phyloP scores from a whole-genome alignment of 2,329 filamentous ascomycete genomes.

The Sporothrix protearum region DNA sequence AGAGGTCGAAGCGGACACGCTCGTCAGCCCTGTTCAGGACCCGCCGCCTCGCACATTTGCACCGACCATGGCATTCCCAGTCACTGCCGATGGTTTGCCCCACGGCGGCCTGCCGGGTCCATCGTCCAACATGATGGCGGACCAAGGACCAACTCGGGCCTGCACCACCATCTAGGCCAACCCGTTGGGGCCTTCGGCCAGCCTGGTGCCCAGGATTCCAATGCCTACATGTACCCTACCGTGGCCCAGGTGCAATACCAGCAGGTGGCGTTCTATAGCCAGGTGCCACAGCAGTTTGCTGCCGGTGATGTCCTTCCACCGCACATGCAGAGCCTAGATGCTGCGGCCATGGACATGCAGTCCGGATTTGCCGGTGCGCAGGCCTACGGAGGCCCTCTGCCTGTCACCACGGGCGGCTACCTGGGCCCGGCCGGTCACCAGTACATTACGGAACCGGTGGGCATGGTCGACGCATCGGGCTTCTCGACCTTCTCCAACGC shows the following conservation, averaged over 20 bases:
- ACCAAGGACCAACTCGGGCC: not conserved
- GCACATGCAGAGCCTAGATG: constrained; percentile 30
- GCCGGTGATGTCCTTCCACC: constrained; percentile 17
- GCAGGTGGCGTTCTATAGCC: constrained; percentile 25
- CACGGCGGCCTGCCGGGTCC: constrained; percentile 14
- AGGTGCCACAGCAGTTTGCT: constrained; percentile 21
- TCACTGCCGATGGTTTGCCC: constrained; percentile 26
- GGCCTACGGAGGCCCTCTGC: constrained; percentile 33
- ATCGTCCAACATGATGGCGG: constrained; percentile 21
- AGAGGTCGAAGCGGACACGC: constrained; percentile 55
- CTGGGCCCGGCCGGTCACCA: constrained; percentile 29
- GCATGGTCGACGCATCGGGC: constrained; percentile 34
- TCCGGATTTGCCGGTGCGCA: constrained; percentile 25
- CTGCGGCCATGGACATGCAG: constrained; percentile 20
- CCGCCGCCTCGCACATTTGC: constrained; percentile 43
- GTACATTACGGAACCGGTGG: constrained; percentile 36
- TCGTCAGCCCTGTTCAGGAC: constrained; percentile 65
- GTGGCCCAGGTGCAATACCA: constrained; percentile 28
- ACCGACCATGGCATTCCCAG: constrained; percentile 30
- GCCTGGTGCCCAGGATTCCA: constrained; percentile 24
- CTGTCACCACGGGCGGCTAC: constrained; percentile 33
- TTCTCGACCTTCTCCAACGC: constrained; percentile 36
- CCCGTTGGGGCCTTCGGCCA: constrained; percentile 27
- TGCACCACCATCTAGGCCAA: constrained; percentile 22
- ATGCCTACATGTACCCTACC: constrained; percentile 18